Conservation (phyloP, 257 asterid species). For the Scutellaria minor region DNA sequence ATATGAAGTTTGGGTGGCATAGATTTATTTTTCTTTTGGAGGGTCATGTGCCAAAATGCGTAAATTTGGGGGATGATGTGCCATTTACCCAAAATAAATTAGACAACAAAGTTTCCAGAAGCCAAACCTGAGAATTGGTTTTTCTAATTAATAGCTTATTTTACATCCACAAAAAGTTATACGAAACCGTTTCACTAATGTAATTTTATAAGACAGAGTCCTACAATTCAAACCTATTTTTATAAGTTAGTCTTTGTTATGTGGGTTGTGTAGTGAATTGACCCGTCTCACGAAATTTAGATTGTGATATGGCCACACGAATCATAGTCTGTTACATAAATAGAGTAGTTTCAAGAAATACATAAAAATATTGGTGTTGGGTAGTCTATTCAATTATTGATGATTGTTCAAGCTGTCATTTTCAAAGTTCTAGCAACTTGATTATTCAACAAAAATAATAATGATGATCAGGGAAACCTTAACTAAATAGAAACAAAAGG, state of each 20-base stretch:
- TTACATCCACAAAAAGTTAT: background rate
- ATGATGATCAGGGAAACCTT: background rate
- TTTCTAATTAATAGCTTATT: background rate
- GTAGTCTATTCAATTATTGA: conserved; percentile 30
- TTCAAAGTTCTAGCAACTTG: conserved; percentile 21
- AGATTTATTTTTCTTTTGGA: background rate
- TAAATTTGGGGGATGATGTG: no score
- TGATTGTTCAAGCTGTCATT: conserved; percentile 28
- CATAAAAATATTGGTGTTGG: conserved; percentile 12
- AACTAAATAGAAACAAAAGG: conserved; percentile 1
- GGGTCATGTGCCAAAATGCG: background rate
- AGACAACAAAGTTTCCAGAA: background rate
- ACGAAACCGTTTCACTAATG: no score
- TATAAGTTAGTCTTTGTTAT: no score
- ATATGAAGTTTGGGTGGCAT: no score
- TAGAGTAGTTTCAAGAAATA: background rate
- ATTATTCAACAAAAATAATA: conserved; percentile 4
- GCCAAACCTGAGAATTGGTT: background rate
- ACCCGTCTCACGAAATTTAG: no score
- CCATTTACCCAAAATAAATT: no score
- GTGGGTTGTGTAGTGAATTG: no score
- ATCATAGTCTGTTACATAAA: no score
- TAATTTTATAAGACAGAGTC: no score
- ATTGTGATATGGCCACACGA: no score
- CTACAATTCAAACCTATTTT: no score